phyloP scores from a whole-genome alignment of 2,329 filamentous ascomycete genomes.

The Penicillium thymicola region DNA sequence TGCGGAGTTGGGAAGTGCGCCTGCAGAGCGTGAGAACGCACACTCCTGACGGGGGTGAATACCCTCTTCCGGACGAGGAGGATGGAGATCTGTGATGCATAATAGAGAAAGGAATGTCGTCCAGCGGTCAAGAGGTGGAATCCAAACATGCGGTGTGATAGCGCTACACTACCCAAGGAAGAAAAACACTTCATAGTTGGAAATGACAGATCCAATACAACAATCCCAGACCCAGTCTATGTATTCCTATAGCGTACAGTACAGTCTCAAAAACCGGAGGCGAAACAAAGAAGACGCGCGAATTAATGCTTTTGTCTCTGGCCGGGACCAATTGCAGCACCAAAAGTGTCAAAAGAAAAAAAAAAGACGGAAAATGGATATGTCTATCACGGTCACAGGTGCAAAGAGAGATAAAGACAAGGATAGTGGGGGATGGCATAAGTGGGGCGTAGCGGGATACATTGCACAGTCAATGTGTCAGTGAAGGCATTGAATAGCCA shows the following conservation, averaged over 20 bases:
- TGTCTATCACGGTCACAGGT: conserved; percentile 20
- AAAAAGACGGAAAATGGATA: conserved; percentile 17
- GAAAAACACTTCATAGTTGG: neutral
- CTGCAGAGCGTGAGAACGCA: neutral
- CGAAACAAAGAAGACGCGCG: conserved; percentile 11
- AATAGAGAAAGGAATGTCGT: neutral
- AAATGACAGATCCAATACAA: conserved; percentile 11
- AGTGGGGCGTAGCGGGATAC: conserved; percentile 8
- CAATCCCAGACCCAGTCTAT: conserved; percentile 27
- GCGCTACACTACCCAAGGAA: too few species aligned
- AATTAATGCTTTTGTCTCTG: conserved; percentile 24
- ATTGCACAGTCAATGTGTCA: neutral
- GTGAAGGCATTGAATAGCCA: conserved; percentile 2
- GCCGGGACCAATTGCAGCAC: conserved; percentile 9
- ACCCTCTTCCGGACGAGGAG: neutral
- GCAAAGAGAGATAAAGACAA: conserved; percentile 6
- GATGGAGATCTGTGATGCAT: neutral
- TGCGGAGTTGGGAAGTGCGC: neutral
- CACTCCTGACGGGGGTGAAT: too few species aligned
- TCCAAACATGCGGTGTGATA: neutral
- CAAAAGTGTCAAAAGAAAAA: conserved; percentile 14
- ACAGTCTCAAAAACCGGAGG: conserved; percentile 16
- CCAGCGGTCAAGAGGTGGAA: neutral
- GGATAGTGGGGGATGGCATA: conserved; percentile 16
- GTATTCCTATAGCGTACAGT: conserved; percentile 26